Base-by-base conservation (phyloP, 176 grass and related monocot species). In the Pontederia crassipes region DNA sequence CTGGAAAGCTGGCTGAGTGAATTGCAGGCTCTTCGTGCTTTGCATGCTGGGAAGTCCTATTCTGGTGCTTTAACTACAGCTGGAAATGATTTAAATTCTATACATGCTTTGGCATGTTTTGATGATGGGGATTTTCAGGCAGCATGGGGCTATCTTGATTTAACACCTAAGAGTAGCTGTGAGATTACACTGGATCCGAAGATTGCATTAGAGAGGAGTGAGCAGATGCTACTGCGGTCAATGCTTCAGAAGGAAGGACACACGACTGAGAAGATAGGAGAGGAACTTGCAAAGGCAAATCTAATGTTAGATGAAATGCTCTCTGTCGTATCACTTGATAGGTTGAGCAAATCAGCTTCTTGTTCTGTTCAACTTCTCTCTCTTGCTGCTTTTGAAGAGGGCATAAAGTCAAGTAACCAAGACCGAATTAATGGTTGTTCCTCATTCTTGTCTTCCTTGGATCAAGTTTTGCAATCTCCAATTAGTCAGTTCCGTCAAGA, bases 1-100 rank as follows among this genome's bases (percentile, higher is more conserved):
- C 86, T 96, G 74, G 92, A 96, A 60, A 81, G 70, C 59, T 96
- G 92, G 92, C 78, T 96, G 54, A 62, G 75, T 71, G 92, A 96
- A 70, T 86, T 96, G 70, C 86, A 96, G 67, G 81, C 68, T 52
- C 92, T 96, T 16, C 92, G 87, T 78, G 76, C 92, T 74, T 59
- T 85, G 17, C 92, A 96, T 71, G 83, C 92, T 49, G 92, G 92
- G 60, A 96, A 96, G 75, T 73, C 86, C 79, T 96, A 90, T 85
- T 90, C 92, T 70, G 86, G 92, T 70, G 92, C 83, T 69, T 67
- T 96, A 73, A 96, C 92, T 51, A 85, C 78, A 58, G 78, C 86
- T 65, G 92, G 92, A 65, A 87, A 85, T 66, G 92, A 96, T 76
- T 72, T 96, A 47, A 96, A 96, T 80, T 81, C 86, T 72, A 81